phyloP scores from a whole-genome alignment of 2,329 filamentous ascomycete genomes.

The Volutella citrinella region DNA sequence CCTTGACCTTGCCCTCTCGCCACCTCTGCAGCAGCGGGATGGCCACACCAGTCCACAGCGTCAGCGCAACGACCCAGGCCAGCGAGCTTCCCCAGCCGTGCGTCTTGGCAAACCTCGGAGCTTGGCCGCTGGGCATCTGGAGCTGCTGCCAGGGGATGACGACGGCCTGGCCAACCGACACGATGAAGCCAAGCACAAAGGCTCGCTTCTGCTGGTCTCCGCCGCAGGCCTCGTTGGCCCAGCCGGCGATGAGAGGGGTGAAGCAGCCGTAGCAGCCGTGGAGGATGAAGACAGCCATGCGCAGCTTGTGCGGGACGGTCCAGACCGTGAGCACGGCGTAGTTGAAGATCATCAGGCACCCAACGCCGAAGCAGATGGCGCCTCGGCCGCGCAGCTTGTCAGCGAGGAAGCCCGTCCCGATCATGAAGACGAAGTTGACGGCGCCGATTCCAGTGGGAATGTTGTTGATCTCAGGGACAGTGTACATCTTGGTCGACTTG shows the following conservation, averaged over 20 bases:
- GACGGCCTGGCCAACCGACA: constrained; percentile 33
- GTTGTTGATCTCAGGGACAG: constrained; percentile 41
- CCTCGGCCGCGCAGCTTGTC: constrained; percentile 35
- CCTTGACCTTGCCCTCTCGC: constrained; percentile 11
- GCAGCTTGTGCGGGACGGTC: constrained; percentile 34
- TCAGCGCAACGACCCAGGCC: constrained; percentile 30
- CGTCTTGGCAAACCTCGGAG: constrained; percentile 32
- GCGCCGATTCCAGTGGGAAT: constrained; percentile 43
- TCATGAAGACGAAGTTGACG: constrained; percentile 41
- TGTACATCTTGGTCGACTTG: constrained; percentile 31
- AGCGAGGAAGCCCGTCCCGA: constrained; percentile 32
- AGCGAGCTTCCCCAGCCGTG: constrained; percentile 35
- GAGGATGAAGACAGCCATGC: constrained; percentile 38
- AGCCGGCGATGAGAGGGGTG: constrained; percentile 39
- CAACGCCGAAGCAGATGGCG: constrained; percentile 33
- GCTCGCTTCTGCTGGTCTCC: constrained; percentile 42
- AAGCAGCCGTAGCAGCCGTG: constrained; percentile 39
- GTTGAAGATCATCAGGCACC: constrained; percentile 32
- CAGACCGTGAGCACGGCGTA: constrained; percentile 37
- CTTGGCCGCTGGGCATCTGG: constrained; percentile 34
- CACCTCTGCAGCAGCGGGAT: constrained; percentile 23
- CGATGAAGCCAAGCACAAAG: constrained; percentile 38
- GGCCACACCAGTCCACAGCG: constrained; percentile 31
- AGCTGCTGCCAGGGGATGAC: constrained; percentile 38
- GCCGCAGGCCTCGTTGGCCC: constrained; percentile 39